Evolutionary conservation across 441 rosid species (phyloP), one percentile per base, ranked within the genome.

Genomic region (Corymbia citriodora): DNA sequence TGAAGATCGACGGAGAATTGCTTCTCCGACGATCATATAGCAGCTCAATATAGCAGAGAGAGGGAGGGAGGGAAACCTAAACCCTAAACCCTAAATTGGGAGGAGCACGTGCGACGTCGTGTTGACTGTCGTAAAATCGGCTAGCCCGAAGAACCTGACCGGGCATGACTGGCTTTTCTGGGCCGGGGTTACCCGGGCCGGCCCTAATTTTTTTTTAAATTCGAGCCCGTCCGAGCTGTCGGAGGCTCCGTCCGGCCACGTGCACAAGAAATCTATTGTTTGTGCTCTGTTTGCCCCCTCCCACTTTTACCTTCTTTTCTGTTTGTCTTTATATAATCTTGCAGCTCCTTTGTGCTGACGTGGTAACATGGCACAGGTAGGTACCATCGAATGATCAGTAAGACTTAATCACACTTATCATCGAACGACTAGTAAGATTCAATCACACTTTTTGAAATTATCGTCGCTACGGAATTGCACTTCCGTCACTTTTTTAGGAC

Each of bases 381-480:
- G 45, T 40, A 40, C 45, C 45, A 40, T 40, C 45, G 45, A 40
- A 40, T 3, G 1, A 40, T 36, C 0, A 19, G 29, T 19, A 19
- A 2, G 5, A 40, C 2, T 21, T 14, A 2, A 40, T 11, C 1
- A 12, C 6, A 74, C 3, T 74, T 63, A 40, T 6, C 6, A 40
- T 40, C 45, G 6, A 40, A 40, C 8, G 1, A 40, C 19, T 0
- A 19, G 29, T 19, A 19, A 2, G 2, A 40, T 1, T 11, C 8
- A 2, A 40, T 11, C 1, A 12, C 6, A 74, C 3, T 74, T 63
- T 12, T 74, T 45, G 14, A 74, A 21, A 21, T 5, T 6, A 13
- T 7, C 14, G 9, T 7, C 14, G 1, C 7, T 36, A 19, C 49
- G 2, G 0, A 7, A 40, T 40, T 23, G 50, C 5, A 0, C 50